Base-by-base conservation (phyloP, 148 eudicot species). In the Fagopyrum homotropicum region DNA sequence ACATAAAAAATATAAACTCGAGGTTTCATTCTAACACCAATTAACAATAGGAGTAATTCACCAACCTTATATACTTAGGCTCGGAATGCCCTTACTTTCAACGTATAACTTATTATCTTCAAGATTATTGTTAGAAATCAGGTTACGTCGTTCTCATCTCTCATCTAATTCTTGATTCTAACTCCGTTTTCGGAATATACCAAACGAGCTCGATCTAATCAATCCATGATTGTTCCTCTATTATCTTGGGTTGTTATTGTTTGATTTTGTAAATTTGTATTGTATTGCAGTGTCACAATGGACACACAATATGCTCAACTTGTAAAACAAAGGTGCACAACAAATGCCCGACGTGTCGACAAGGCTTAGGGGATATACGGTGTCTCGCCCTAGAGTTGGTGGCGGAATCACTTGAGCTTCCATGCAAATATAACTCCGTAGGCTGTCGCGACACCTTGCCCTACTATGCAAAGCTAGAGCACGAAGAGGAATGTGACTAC, bases 351-450 rank as follows among this genome's bases (percentile, higher is more conserved):
- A 88, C 86, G 57, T 88, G 91, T 73, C 83, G 64, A n/a, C 78
- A 73, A 72, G 91, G 86, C 52, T 82, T 87, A 12, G 88, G 90
- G 52, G 77, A 87, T 64, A 85, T 87, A 49, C 76, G 90, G 73
- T 87, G 90, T 73, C 76, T 85, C 75, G 88, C 88, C 16, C 75
- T 88, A 82, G 88, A 88, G 72, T 80, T 73, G 78, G 86, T 86
- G 46, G 91, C 86, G 9, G 91, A 86, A 81, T 84, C 86, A 4
- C 57, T 88, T 63, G 86, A 88, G 16, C 77, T 88, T 22, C 91
- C 89, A 8, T 88, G 91, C 81, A 82, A 77, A 71, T 84, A 84
- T 60, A 81, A 72, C n/a, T 52, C 26, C 51, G 77, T 84, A 54
- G 91, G 91, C 4, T 88, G 91, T 72, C 78, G 79, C 35, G 84